Conservation (phyloP, 2,329 filamentous ascomycete species). For the Fusarium beomiforme region DNA sequence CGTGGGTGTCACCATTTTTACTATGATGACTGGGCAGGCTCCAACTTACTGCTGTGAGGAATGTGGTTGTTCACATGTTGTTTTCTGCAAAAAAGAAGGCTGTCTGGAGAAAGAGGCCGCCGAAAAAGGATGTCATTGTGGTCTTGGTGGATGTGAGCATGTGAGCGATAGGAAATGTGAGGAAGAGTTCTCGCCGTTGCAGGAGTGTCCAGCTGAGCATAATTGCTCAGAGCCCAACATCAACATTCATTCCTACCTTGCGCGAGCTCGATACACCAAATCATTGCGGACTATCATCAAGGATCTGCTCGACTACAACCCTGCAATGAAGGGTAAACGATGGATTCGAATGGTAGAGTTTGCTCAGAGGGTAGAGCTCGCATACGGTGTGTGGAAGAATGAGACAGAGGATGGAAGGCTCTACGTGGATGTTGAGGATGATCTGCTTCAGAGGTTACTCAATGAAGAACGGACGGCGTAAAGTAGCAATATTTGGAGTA, state of each 20-base stretch:
- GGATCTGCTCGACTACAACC: slow-evolving; percentile 39
- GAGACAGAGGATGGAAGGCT: slow-evolving; percentile 44
- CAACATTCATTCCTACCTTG: slow-evolving; percentile 46
- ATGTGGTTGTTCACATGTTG: slow-evolving; percentile 42
- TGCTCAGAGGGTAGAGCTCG: slow-evolving; percentile 35
- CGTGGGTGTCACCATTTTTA: slow-evolving; percentile 52
- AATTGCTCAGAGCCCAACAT: slow-evolving; percentile 38
- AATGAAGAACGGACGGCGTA: not conserved
- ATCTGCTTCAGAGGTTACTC: slow-evolving; percentile 18
- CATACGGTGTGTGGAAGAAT: slow-evolving; percentile 45
- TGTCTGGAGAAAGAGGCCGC: slow-evolving; percentile 40
- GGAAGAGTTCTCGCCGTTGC: slow-evolving; percentile 13
- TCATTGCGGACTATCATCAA: slow-evolving; percentile 38
- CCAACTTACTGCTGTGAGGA: slow-evolving; percentile 27
- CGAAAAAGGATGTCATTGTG: slow-evolving; percentile 32
- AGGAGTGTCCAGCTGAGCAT: slow-evolving; percentile 25
- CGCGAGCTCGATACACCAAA: slow-evolving; percentile 43
- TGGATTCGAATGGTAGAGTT: slow-evolving; percentile 1
- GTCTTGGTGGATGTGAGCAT: slow-evolving; percentile 38
- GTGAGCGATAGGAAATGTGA: slow-evolving; percentile 9
- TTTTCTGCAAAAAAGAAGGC: slow-evolving; percentile 43
- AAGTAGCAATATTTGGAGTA: too few species aligned
- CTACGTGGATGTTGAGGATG: slow-evolving; percentile 48
- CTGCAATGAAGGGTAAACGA: slow-evolving; percentile 4
- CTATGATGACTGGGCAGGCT: slow-evolving; percentile 53